These are phyloP conservation scores for Penicillium italicum DNA, from an alignment of 2,329 filamentous ascomycete species.

Conservation along the genomic window DNA sequence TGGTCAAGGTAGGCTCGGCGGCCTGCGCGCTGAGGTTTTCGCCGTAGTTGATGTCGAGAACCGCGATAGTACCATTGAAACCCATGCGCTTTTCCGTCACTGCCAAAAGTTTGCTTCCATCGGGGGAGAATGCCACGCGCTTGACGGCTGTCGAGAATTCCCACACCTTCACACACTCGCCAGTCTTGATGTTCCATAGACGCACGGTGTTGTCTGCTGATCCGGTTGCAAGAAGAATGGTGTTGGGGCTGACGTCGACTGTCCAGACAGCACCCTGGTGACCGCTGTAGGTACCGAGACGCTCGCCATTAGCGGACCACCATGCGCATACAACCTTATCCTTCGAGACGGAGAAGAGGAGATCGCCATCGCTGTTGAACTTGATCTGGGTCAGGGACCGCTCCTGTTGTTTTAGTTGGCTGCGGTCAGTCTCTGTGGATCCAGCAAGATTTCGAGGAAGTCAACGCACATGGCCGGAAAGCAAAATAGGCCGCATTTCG, in stretches of 20 bases:
- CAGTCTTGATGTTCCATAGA: constrained; percentile 92
- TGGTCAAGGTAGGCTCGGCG: constrained; percentile 77
- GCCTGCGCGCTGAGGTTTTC: constrained; percentile 72
- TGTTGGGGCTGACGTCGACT: constrained; percentile 90
- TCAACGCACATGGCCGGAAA: constrained; percentile 76
- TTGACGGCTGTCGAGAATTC: constrained; percentile 97
- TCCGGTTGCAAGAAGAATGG: constrained; percentile 86
- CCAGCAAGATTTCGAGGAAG: constrained; percentile 15
- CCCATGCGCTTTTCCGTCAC: constrained; percentile 99
- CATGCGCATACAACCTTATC: constrained; percentile 96
- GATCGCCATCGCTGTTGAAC: constrained; percentile 93
- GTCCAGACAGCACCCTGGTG: constrained; percentile 99
- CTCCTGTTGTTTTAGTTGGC: constrained; percentile 53
- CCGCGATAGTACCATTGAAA: constrained; percentile 87
- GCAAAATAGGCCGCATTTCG: constrained; percentile 93
- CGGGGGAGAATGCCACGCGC: constrained; percentile 94
- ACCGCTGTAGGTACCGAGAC: constrained; percentile 91
- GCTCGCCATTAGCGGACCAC: constrained; percentile 97
- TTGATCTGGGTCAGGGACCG: constrained; percentile 92
- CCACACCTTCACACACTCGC: constrained; percentile 93
- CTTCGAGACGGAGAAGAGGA: constrained; percentile 93
- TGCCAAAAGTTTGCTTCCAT: constrained; percentile 83
- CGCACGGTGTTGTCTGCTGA: constrained; percentile 98
- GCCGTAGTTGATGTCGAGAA: constrained; percentile 83
- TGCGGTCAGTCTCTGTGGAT: constrained; percentile 26